Percentiles rank a stretch among this genome's conserved stretches.
Conservation (phyloP, 2,329 filamentous ascomycete genomes). For the Aureobasidium namibiae region DNA sequence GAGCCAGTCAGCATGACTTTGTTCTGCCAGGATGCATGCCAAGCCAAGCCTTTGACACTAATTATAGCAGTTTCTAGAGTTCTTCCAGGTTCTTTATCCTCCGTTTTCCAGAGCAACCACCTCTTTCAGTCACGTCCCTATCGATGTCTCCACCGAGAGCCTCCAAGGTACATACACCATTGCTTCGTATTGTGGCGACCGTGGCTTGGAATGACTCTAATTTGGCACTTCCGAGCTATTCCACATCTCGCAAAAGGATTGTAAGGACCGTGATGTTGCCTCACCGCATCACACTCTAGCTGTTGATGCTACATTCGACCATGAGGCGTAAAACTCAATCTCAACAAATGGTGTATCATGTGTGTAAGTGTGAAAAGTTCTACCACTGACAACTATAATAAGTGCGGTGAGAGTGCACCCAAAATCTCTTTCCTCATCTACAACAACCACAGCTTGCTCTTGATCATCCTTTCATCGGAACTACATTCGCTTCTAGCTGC, state of each 20-base stretch:
- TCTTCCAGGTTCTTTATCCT: neutral
- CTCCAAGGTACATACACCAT: neutral
- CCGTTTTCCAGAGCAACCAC: neutral
- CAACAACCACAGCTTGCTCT: neutral
- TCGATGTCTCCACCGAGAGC: neutral
- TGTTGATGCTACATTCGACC: neutral
- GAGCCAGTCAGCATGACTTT: neutral
- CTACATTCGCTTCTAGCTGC: neutral
- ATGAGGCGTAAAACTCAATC: neutral
- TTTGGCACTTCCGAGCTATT: neutral
- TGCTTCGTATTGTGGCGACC: constrained; percentile 1
- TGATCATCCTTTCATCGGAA: neutral
- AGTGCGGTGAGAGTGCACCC: neutral
- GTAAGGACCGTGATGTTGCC: neutral
- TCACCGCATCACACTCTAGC: neutral
- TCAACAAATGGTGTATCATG: neutral
- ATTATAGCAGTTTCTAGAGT: neutral
- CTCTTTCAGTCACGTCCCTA: neutral
- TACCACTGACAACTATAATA: constrained; percentile 2
- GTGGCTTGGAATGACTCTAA: neutral
- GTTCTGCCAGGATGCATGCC: neutral
- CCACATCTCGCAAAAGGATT: constrained; percentile 4
- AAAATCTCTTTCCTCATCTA: neutral
- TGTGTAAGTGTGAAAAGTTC: no score
- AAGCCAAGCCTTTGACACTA: neutral